phyloP scores from a whole-genome alignment of 352 stramenopile genomes.

The Blastocystis sp. region DNA sequence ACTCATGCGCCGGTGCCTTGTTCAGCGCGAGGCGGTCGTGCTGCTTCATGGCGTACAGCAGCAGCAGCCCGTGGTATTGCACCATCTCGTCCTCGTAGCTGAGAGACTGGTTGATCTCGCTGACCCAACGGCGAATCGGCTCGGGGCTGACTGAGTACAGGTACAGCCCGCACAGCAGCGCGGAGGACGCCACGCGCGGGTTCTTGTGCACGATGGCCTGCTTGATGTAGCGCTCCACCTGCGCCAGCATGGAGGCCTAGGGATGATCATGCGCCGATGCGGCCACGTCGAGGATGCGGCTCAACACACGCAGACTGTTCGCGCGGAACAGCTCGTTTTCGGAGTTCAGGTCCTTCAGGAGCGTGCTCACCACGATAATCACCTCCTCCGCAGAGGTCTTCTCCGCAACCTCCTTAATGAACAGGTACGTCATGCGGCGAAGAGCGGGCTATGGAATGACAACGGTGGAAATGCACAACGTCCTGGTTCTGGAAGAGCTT shows the following conservation, averaged over 20 bases:
- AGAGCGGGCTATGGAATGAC: conserved; percentile 78
- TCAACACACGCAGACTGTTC: conserved; percentile 96
- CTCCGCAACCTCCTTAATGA: conserved; percentile 95
- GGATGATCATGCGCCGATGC: background rate
- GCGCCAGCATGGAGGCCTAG: conserved; percentile 81
- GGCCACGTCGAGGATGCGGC: conserved; percentile 85
- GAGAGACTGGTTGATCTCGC: conserved; percentile 92
- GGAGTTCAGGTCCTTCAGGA: conserved; percentile 99
- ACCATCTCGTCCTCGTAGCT: conserved; percentile 91
- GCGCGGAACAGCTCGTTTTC: conserved; percentile 93
- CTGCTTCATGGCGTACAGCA: conserved; percentile 97
- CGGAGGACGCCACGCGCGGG: conserved; percentile 88
- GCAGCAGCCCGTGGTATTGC: conserved; percentile 94
- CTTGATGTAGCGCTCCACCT: conserved; percentile 94
- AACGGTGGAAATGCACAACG: conserved; percentile 70
- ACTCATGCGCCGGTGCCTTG: conserved; percentile 75
- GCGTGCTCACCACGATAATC: conserved; percentile 97
- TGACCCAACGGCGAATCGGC: conserved; percentile 89
- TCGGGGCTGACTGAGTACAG: conserved; percentile 73
- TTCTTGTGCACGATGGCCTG: conserved; percentile 98
- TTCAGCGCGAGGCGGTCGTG: conserved; percentile 94
- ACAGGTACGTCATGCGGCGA: conserved; percentile 97
- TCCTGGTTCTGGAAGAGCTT: conserved; percentile 99
- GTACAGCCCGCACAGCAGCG: conserved; percentile 87
- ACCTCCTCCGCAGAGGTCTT: conserved; percentile 82